These are phyloP conservation scores for Xylaria sp. DNA, from an alignment of 2,329 filamentous ascomycete genomes.

Conservation along the genomic window DNA sequence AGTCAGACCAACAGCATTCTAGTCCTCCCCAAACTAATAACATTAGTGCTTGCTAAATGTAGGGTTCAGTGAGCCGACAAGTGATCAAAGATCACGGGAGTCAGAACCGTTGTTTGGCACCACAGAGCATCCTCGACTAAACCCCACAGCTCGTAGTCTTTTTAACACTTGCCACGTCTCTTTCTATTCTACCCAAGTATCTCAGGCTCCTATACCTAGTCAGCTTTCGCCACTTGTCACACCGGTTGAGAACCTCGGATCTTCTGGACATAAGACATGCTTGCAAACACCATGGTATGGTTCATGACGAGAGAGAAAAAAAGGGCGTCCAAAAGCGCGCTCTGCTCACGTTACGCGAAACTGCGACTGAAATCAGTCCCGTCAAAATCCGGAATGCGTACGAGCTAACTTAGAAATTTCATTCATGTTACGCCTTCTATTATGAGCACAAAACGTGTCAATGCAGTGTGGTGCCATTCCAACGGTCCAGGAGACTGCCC, in stretches of 20 bases:
- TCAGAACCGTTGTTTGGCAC: constrained; percentile 13
- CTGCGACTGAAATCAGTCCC: background rate
- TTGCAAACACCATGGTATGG: constrained; percentile 2
- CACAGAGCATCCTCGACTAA: background rate
- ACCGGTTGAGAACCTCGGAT: background rate
- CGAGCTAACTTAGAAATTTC: background rate
- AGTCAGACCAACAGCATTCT: constrained; percentile 7
- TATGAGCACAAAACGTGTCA: constrained; percentile 23
- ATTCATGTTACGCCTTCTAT: background rate
- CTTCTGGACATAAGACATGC: background rate
- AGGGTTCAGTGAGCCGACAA: background rate
- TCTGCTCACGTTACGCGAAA: background rate
- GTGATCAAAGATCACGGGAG: background rate
- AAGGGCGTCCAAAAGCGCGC: background rate
- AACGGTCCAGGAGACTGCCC: constrained; percentile 4
- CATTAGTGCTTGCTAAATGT: background rate
- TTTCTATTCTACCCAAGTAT: constrained; percentile 13
- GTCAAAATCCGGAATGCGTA: background rate
- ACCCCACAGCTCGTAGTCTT: constrained; percentile 23
- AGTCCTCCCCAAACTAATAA: background rate
- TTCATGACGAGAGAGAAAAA: background rate
- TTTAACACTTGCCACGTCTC: constrained; percentile 29
- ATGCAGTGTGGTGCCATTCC: constrained; percentile 11
- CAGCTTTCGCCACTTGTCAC: background rate
- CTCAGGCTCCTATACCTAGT: constrained; percentile 4